Conservation (phyloP, 2,329 filamentous ascomycete species). For the Orbilia brochopaga region DNA sequence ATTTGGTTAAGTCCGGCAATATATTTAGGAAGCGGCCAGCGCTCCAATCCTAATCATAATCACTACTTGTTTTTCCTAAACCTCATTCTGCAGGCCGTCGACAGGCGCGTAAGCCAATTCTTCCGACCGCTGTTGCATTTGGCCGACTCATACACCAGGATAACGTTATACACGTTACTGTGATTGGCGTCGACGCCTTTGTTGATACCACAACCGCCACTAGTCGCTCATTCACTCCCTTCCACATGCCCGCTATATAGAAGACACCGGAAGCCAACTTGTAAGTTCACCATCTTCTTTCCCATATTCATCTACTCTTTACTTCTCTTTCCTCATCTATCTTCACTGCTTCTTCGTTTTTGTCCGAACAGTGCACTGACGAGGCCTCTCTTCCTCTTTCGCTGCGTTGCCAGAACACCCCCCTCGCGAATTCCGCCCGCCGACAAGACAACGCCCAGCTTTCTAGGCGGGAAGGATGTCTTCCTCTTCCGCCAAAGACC, state of each 20-base stretch:
- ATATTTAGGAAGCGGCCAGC: not conserved
- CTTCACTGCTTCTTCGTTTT: not conserved
- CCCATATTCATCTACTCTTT: not conserved
- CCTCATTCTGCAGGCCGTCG: not conserved
- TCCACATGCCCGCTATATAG: slow-evolving; percentile 12
- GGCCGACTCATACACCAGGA: not conserved
- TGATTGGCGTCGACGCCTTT: not conserved
- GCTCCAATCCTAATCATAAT: not conserved
- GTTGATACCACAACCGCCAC: not conserved
- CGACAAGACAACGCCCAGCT: slow-evolving; percentile 1
- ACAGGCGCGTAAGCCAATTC: not conserved
- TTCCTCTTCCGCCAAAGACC: slow-evolving; percentile 30
- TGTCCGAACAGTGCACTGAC: not conserved
- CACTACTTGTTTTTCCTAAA: not conserved
- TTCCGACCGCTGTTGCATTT: not conserved
- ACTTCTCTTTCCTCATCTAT: not conserved
- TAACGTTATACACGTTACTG: not conserved
- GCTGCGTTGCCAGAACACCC: not conserved
- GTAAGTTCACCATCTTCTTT: not conserved
- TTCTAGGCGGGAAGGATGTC: slow-evolving; percentile 28
- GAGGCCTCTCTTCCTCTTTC: not conserved
- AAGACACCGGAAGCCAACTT: not conserved
- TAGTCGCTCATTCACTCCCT: not conserved
- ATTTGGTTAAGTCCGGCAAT: too few relatives aligned
- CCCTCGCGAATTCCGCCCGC: slow-evolving; percentile 3